phyloP scores from a whole-genome alignment of 371 early-diverging fungal genomes.

The Zancudomyces culisetae region DNA sequence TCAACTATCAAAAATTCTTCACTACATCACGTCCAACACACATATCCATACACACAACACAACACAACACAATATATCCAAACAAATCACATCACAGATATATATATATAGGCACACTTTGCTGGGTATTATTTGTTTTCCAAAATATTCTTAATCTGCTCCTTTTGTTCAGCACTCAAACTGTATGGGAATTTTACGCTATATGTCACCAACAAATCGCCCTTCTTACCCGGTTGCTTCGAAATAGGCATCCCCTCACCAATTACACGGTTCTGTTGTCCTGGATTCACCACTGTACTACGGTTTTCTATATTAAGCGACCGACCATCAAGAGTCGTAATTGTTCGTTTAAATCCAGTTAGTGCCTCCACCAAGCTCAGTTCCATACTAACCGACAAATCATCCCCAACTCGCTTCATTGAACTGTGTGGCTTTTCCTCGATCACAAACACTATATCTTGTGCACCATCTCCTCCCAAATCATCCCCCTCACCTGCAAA shows the following conservation, averaged over 20 bases:
- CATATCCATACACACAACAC: no score
- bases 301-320: constrained; percentile 42
- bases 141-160: constrained; percentile 29
- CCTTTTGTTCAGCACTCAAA: constrained; percentile 54
- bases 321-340: constrained; percentile 64
- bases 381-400: constrained; percentile 43
- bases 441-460: constrained; percentile 87
- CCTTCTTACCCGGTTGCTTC: constrained; percentile 60
- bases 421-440: constrained; percentile 79
- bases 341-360: constrained; percentile 46
- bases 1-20: no score
- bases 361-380: constrained; percentile 65
- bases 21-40: no score
- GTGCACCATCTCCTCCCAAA: constrained; percentile 52
- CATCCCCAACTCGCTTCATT: constrained; percentile 81
- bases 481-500: constrained; percentile 91
- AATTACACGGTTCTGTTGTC: constrained; percentile 44
- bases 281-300: constrained; percentile 42
- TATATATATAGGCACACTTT: no score
- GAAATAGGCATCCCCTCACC: constrained; percentile 90
- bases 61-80: no score
- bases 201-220: constrained; percentile 62
- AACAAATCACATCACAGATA: no score
- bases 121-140: no score
- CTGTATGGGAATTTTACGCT: constrained; percentile 60